These are phyloP conservation scores for Verticillium longisporum DNA, from an alignment of 2,329 filamentous ascomycete genomes.

Conservation along the genomic window DNA sequence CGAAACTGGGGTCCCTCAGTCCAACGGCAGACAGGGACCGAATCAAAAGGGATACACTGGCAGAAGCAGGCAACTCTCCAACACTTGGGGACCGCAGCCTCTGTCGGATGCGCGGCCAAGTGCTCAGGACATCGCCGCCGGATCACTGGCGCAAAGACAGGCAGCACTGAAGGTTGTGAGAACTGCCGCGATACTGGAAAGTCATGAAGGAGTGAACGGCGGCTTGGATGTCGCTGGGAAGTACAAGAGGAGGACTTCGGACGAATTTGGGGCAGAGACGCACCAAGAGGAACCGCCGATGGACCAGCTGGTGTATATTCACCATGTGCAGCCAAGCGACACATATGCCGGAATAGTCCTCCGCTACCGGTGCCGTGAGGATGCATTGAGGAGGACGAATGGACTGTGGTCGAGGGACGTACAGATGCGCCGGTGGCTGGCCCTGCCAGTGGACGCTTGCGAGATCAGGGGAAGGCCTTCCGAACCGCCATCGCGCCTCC, in stretches of 20 bases:
- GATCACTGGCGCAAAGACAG: conserved; percentile 46
- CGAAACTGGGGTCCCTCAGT: conserved; percentile 23
- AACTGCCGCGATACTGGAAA: conserved; percentile 54
- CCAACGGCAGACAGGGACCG: conserved; percentile 20
- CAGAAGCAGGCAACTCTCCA: conserved; percentile 14
- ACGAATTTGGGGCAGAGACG: conserved; percentile 40
- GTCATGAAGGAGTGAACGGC: conserved; percentile 52
- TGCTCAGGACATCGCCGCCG: conserved; percentile 44
- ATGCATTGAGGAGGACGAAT: conserved; percentile 79
- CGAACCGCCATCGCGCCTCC: conserved; percentile 40
- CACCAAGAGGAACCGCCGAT: conserved; percentile 52
- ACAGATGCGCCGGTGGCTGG: conserved; percentile 72
- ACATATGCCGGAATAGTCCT: conserved; percentile 89
- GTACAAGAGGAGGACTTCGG: conserved; percentile 62
- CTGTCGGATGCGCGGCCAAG: conserved; percentile 28
- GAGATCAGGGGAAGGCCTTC: conserved; percentile 69
- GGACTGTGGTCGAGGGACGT: conserved; percentile 94
- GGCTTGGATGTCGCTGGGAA: conserved; percentile 47
- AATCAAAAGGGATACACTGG: conserved; percentile 6
- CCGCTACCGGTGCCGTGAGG: conserved; percentile 79
- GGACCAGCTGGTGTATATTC: conserved; percentile 83
- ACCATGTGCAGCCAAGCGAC: conserved; percentile 75
- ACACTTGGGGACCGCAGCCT: conserved; percentile 44
- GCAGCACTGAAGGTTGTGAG: conserved; percentile 47
- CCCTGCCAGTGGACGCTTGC: conserved; percentile 86